Evolutionary conservation across 495 filamentous ascomycete species (phyloP).

Genomic region (Cercophora scortea): DNA sequence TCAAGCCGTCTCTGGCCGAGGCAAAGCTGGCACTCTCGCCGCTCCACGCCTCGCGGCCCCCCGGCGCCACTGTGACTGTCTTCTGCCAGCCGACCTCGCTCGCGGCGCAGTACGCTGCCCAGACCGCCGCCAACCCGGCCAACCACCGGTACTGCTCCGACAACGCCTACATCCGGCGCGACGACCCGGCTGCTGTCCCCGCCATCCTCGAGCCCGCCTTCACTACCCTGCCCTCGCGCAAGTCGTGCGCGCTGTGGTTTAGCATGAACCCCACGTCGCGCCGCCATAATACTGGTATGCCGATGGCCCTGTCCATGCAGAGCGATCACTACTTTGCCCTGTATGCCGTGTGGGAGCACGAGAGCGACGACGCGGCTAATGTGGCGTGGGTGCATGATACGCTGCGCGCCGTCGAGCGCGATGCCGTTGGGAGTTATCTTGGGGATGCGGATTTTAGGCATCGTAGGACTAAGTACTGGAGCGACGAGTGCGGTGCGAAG

Average conservation of each 20-base stretch:
- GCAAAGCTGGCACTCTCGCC: conserved; percentile 24
- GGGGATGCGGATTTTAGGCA: conserved; percentile 45
- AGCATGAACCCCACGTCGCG: conserved; percentile 37
- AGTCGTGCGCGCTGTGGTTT: conserved; percentile 40
- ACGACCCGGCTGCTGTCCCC: conserved; percentile 32
- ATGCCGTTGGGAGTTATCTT: conserved; percentile 40
- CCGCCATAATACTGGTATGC: too few species aligned
- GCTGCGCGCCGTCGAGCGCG: conserved; percentile 29
- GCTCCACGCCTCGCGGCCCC: conserved; percentile 29
- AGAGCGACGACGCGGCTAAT: conserved; percentile 32
- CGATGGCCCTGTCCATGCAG: conserved; percentile 48
- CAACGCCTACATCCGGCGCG: conserved; percentile 38
- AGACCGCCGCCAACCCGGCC: conserved; percentile 26
- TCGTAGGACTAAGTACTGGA: conserved; percentile 39
- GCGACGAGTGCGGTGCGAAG: conserved; percentile 21
- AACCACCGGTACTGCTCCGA: conserved; percentile 40
- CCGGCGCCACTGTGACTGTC: conserved; percentile 20
- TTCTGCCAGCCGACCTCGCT: conserved; percentile 33
- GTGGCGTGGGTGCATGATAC: conserved; percentile 31
- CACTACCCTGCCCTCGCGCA: conserved; percentile 30
- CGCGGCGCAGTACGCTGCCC: conserved; percentile 30
- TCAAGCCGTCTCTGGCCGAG: conserved; percentile 26
- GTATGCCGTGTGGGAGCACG: conserved; percentile 44
- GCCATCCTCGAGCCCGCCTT: conserved; percentile 36
- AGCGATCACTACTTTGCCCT: conserved; percentile 48